These are phyloP conservation scores for Eragrostis curvula DNA, from an alignment of 176 grass and related monocot genomes.

Conservation along the genomic window DNA sequence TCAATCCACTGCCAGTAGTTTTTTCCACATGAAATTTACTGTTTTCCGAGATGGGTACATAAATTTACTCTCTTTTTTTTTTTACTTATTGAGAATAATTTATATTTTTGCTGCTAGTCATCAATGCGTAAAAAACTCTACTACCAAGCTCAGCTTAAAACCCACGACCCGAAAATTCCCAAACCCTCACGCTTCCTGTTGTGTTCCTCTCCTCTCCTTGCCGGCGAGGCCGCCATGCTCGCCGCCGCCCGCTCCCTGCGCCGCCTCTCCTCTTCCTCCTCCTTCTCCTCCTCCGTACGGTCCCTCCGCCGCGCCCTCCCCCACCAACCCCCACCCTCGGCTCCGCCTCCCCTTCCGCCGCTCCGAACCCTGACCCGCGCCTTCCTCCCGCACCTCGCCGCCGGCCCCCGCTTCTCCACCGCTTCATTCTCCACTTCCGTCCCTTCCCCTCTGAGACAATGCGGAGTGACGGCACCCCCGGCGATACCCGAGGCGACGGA, in stretches of 20 bases:
- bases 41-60: too few species aligned
- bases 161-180: constrained; percentile 7
- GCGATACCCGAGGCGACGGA: constrained; percentile 29
- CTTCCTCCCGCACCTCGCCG: constrained; percentile 38
- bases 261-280: constrained; percentile 43
- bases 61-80: background rate
- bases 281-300: background rate
- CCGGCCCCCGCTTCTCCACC: constrained; percentile 32
- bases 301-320: constrained; percentile 13
- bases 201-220: background rate
- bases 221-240: constrained; percentile 57
- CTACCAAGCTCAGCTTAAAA: background rate
- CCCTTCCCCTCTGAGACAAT: constrained; percentile 18
- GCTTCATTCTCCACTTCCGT: background rate
- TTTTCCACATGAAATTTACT: too few species aligned
- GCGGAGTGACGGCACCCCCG: constrained; percentile 19
- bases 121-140: background rate
- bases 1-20: too few species aligned
- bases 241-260: constrained; percentile 50
- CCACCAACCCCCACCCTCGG: background rate
- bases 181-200: constrained; percentile 13
- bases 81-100: too few species aligned
- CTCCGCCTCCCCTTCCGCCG: constrained; percentile 26
- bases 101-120: background rate
- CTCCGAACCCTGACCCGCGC: constrained; percentile 40